These are phyloP conservation scores for Ormosia semicastrata DNA, from an alignment of 306 rosid species.

Conservation along the genomic window DNA sequence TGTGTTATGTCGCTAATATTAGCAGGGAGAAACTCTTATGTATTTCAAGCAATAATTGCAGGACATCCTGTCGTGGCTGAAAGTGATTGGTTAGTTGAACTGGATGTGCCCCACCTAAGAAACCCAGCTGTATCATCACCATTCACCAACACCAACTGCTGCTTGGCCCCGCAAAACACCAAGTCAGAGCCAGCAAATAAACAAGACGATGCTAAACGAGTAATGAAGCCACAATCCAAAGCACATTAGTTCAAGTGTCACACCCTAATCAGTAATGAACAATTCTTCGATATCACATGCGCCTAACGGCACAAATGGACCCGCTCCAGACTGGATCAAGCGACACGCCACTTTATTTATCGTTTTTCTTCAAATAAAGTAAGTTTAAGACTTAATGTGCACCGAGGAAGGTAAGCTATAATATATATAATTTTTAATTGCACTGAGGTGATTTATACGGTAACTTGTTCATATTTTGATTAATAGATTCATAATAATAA, in stretches of 20 bases:
- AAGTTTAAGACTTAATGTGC: neutral
- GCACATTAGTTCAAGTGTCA: conserved; percentile 1
- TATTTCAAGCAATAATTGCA: conserved; percentile 22
- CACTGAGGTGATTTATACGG: too few species aligned
- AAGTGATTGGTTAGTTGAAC: conserved; percentile 24
- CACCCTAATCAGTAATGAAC: neutral
- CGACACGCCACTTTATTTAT: neutral
- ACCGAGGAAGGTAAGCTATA: neutral
- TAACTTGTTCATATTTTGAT: too few species aligned
- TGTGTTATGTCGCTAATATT: neutral
- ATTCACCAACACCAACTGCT: conserved; percentile 10
- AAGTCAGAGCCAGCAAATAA: neutral
- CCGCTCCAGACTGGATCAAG: conserved; percentile 54
- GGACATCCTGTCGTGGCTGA: conserved; percentile 29
- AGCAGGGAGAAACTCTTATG: neutral
- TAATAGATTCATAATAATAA: too few species aligned
- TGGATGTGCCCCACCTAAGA: conserved; percentile 5
- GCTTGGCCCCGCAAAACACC: conserved; percentile 18
- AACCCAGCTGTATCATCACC: conserved; percentile 50
- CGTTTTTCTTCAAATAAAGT: neutral
- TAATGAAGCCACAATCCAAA: conserved; percentile 3
- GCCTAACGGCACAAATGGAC: conserved; percentile 37
- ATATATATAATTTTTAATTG: too few species aligned
- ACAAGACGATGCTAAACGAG: neutral
- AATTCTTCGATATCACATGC: conserved; percentile 41